A percentile compares a stretch with the other conserved stretches of the same genome.
These are phyloP conservation scores for Suzukiozyma palmioleophila DNA, from an alignment of 1,139 yeast species.

Conservation along the genomic window DNA sequence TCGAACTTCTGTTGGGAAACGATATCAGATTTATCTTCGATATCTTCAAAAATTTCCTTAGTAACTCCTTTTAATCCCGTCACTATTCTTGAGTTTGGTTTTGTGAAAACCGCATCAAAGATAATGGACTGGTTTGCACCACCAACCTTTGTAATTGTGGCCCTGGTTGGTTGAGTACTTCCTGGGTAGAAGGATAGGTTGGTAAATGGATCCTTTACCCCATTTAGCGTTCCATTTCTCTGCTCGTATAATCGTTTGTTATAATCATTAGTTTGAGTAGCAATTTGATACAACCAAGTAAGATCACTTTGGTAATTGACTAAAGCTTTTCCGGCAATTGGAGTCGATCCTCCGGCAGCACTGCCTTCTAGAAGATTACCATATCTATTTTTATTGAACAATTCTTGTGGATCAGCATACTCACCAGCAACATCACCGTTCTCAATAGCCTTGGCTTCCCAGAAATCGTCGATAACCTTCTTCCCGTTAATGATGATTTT, in stretches of 20 bases:
- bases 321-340: conserved; percentile 37
- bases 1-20: conserved; percentile 62
- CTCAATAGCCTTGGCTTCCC: conserved; percentile 68
- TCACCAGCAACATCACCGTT: conserved; percentile 78
- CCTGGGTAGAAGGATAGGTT: conserved; percentile 70
- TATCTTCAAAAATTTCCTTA: conserved; percentile 50
- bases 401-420: conserved; percentile 70
- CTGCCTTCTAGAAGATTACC: conserved; percentile 13
- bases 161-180: conserved; percentile 66
- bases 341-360: conserved; percentile 24
- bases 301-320: conserved; percentile 55
- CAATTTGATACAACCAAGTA: conserved; percentile 86
- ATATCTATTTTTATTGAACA: conserved; percentile 17
- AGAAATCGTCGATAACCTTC: conserved; percentile 82
- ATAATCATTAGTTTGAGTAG: conserved; percentile 66
- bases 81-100: conserved; percentile 40
- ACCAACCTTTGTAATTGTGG: conserved; percentile 19
- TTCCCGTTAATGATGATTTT: conserved; percentile 75
- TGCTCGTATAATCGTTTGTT: conserved; percentile 60
- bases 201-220: conserved; percentile 77
- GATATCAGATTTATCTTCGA: conserved; percentile 55
- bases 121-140: conserved; percentile 20
- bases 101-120: conserved; percentile 48
- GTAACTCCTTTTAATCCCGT: conserved; percentile 68
- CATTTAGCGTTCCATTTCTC: conserved; percentile 55